phyloP scores from a whole-genome alignment of 2,329 filamentous ascomycete genomes.

The Colletotrichum sp. region DNA sequence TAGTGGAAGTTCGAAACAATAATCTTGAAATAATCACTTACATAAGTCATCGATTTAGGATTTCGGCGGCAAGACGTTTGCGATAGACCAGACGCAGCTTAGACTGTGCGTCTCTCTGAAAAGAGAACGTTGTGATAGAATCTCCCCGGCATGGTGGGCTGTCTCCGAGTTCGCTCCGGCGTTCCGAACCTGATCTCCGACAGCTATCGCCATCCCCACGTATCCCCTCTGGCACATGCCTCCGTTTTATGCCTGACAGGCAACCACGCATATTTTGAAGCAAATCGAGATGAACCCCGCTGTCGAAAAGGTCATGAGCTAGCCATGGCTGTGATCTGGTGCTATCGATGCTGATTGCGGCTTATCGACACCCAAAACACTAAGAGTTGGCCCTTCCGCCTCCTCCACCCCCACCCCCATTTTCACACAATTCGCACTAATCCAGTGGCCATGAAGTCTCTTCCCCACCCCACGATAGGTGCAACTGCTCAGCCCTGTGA shows the following conservation, averaged over 20 bases:
- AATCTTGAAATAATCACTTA: neutral
- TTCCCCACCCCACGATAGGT: conserved; percentile 8
- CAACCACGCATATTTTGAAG: neutral
- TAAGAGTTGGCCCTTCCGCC: neutral
- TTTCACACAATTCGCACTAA: neutral
- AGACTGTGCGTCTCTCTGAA: neutral
- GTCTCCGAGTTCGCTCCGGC: neutral
- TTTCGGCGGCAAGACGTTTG: neutral
- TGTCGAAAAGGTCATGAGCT: neutral
- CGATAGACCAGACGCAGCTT: neutral
- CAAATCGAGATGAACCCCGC: neutral
- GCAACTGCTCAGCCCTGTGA: neutral
- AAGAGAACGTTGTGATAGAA: neutral
- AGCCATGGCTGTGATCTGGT: neutral
- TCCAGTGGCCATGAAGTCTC: neutral
- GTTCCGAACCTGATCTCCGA: neutral
- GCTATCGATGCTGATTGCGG: neutral
- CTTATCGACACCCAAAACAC: neutral
- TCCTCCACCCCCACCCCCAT: conserved; percentile 12
- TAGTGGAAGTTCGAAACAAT: neutral
- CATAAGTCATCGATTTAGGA: neutral
- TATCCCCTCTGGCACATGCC: neutral
- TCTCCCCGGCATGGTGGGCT: neutral
- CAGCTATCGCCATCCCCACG: neutral
- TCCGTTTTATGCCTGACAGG: neutral